Conservation (phyloP, 257 asterid genomes). For the Gentiana macrophylla region DNA sequence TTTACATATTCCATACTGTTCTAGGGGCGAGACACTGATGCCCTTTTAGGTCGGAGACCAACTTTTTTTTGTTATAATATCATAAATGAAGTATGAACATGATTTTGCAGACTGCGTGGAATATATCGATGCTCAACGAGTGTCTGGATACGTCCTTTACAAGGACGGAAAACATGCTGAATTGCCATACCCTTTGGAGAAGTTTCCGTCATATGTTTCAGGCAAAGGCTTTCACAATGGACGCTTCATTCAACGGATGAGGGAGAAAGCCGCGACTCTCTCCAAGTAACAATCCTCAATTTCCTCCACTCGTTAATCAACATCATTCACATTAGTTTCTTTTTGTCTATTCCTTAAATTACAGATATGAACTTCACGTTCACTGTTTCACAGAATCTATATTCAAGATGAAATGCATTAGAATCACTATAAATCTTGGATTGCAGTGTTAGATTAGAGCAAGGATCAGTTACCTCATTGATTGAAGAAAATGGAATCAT, state of each 20-base stretch:
- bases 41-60: no score
- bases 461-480: slow-evolving; percentile 74
- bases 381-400: not conserved
- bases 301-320: not conserved
- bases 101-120: slow-evolving; percentile 47
- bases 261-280: slow-evolving; percentile 66
- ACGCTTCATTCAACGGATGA: slow-evolving; percentile 67
- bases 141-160: slow-evolving; percentile 64
- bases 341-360: no score
- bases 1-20: no score
- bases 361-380: not conserved
- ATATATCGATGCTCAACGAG: slow-evolving; percentile 61
- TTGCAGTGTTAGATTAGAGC: slow-evolving; percentile 58
- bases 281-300: slow-evolving; percentile 39
- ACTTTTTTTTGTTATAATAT: no score
- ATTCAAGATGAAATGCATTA: not conserved
- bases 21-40: no score
- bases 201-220: slow-evolving; percentile 47
- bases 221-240: slow-evolving; percentile 88
- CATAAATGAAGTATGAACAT: not conserved
- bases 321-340: no score
- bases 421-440: no score
- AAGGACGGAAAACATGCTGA: slow-evolving; percentile 52
- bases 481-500: slow-evolving; percentile 54
- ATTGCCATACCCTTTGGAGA: slow-evolving; percentile 66